Percentiles rank a stretch among this genome's conserved stretches.
Evolutionary conservation across 1,139 yeast genomes (phyloP).

Genomic region (Taphrina communis): DNA sequence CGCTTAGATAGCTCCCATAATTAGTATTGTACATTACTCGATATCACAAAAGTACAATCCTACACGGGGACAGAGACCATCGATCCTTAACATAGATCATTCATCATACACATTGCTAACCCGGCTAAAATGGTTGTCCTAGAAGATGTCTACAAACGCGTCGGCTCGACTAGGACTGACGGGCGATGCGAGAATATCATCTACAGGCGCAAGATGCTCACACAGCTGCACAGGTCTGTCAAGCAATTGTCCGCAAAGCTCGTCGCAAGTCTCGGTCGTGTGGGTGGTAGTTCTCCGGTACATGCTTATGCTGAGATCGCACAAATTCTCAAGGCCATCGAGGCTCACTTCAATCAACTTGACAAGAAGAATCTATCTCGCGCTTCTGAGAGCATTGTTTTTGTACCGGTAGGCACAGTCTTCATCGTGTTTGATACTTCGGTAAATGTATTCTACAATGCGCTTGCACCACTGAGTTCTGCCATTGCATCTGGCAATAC

Average conservation of each 20-base stretch:
- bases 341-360: neutral
- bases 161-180: neutral
- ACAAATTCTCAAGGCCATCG: neutral
- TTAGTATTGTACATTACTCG: too few relatives aligned
- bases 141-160: neutral
- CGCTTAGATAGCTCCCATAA: too few relatives aligned
- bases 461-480: neutral
- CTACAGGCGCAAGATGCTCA: constrained; percentile 1
- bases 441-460: neutral
- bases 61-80: too few relatives aligned
- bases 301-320: neutral
- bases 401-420: neutral
- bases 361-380: neutral
- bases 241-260: neutral
- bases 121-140: neutral
- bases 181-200: neutral
- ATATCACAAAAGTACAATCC: too few relatives aligned
- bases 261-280: neutral
- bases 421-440: neutral
- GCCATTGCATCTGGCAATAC: constrained; percentile 5
- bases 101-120: too few relatives aligned
- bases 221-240: neutral
- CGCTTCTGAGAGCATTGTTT: neutral
- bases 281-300: neutral
- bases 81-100: too few relatives aligned